These are phyloP conservation scores for Aspergillus terreus DNA, from an alignment of 2,329 filamentous ascomycete species.

Conservation along the genomic window DNA sequence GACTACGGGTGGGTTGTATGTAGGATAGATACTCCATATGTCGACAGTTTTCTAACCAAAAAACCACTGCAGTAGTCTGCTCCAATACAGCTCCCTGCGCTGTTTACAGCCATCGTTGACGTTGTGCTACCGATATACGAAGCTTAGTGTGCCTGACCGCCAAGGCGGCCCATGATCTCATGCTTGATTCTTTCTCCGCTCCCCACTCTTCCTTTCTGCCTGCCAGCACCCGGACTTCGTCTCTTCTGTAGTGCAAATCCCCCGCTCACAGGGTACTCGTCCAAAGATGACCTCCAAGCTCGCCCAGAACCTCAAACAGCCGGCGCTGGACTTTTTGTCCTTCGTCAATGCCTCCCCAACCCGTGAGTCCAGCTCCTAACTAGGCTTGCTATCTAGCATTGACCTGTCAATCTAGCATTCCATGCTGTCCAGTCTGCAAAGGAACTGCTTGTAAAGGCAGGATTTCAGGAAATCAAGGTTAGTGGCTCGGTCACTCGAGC, in stretches of 20 bases:
- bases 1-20: too few relatives aligned
- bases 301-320: conserved; percentile 26
- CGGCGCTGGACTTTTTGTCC: conserved; percentile 79
- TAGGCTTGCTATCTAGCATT: conserved; percentile 1
- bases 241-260: not conserved
- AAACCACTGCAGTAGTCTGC: too few relatives aligned
- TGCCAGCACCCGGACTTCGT: not conserved
- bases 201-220: not conserved
- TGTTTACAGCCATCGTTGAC: not conserved
- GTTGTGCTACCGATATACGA: not conserved
- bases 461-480: conserved; percentile 79
- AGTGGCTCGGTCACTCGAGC: not conserved
- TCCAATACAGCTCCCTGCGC: too few relatives aligned
- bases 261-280: conserved; percentile 17
- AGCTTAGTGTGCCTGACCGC: not conserved
- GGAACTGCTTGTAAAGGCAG: conserved; percentile 71
- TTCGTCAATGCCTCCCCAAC: conserved; percentile 95
- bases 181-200: not conserved
- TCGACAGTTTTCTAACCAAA: too few relatives aligned
- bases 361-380: conserved; percentile 54
- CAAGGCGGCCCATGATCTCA: not conserved
- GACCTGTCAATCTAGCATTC: conserved; percentile 61
- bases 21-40: too few relatives aligned
- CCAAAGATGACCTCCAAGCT: conserved; percentile 26
- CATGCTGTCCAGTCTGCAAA: conserved; percentile 83